Conservation (phyloP, 2,329 filamentous ascomycete genomes). For the Parastagonospora avenae region DNA sequence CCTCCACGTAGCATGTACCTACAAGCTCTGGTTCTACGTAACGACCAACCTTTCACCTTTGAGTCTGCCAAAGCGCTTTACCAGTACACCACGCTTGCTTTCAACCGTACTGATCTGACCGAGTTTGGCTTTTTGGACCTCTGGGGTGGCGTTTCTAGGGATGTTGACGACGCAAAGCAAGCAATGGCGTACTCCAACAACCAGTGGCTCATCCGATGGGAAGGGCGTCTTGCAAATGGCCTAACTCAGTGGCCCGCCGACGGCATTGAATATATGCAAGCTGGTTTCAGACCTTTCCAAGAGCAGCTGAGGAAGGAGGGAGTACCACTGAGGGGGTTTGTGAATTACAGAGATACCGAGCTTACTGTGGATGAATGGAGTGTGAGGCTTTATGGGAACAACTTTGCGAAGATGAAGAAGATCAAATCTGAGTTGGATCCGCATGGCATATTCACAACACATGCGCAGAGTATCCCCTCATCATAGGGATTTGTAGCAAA, state of each 20-base stretch:
- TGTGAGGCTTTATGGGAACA: not conserved
- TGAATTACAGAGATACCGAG: conserved; percentile 25
- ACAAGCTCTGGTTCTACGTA: conserved; percentile 16
- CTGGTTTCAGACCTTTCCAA: conserved; percentile 18
- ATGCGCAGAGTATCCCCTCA: too few relatives aligned
- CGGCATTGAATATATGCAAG: conserved; percentile 16
- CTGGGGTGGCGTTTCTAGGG: conserved; percentile 13
- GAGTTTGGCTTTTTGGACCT: conserved; percentile 20
- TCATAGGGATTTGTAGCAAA: too few relatives aligned
- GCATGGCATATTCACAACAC: too few relatives aligned
- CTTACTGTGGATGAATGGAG: conserved; percentile 9
- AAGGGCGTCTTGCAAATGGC: conserved; percentile 8
- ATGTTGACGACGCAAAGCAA: conserved; percentile 12
- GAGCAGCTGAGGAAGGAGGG: conserved; percentile 13
- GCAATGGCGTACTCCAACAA: conserved; percentile 1
- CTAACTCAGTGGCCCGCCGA: conserved; percentile 13
- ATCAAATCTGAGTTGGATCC: not conserved
- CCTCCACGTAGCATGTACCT: conserved; percentile 19
- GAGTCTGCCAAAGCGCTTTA: conserved; percentile 13
- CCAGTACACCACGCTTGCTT: conserved; percentile 13
- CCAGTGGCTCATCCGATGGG: conserved; percentile 19
- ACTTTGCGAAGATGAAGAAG: not conserved
- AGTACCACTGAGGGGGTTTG: conserved; percentile 13
- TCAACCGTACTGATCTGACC: conserved; percentile 18
- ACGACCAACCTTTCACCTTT: conserved; percentile 15